Base-by-base conservation (phyloP, 2,329 filamentous ascomycete genomes). In the Lecanicillium sp. region DNA sequence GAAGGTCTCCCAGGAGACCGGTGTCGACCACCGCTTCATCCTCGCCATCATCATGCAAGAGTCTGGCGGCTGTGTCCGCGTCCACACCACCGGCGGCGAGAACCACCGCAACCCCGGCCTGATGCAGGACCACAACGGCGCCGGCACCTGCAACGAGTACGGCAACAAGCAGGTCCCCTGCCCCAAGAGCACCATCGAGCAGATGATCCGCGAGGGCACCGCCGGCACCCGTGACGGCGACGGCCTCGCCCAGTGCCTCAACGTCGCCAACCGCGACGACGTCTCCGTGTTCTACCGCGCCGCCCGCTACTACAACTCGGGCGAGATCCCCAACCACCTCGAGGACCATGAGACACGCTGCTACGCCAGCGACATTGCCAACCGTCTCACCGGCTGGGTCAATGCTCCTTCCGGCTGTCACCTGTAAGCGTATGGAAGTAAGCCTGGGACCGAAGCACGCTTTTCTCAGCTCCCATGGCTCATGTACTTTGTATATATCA, bases 361-460 rank as follows among this genome's bases (percentile, higher is more conserved):
- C 62, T 78, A 78, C 56, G 63, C 67, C 7, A 67, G 62, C 19
- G 75, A 78, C 52, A 62, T 78, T 52, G 74, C 75, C 29, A 43
- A 48, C 43, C 51, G 52, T 23, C 46, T 52, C 9, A 55, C 36
- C 10, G 49, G 47, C 42, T 54, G 54, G 55, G 51, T 57, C 4
- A 51, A 49, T 7, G 54, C 52, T 5, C 19, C 39, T 3, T 45
- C 29, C 9, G 20, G 35, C 15, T 57, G 55, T 50, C 49, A 39
- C 27, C 17, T 57, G 54, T 26, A 54, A 57, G 21, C 14, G 14
- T n/a, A n/a, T n/a, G n/a, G n/a, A n/a, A n/a, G n/a, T n/a, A n/a
- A n/a, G n/a, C n/a, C n/a, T n/a, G n/a, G n/a, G n/a, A n/a, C n/a
- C n/a, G n/a, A n/a, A n/a, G n/a, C n/a, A n/a, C n/a, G n/a, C n/a